Evolutionary conservation across 345 rosid genomes (phyloP).

Genomic region (Clausena lansium): DNA sequence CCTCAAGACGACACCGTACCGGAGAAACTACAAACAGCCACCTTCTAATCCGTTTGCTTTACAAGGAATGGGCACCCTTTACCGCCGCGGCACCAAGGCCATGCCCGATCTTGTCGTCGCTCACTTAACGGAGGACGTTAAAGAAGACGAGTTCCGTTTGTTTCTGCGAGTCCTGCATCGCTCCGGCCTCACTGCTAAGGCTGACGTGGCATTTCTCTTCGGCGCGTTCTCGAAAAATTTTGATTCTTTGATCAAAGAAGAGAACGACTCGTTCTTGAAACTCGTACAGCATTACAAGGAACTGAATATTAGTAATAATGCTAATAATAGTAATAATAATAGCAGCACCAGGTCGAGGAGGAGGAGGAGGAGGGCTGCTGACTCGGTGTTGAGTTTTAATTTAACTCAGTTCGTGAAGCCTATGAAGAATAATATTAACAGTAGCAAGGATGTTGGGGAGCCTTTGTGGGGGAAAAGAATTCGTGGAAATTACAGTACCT

Average conservation of each 20-base stretch:
- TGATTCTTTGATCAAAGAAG: conserved; percentile 44
- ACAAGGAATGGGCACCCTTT: conserved; percentile 67
- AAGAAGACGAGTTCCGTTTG: conserved; percentile 50
- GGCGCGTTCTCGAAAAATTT: conserved; percentile 44
- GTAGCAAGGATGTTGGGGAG: conserved; percentile 37
- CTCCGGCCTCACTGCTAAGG: conserved; percentile 61
- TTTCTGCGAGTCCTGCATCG: conserved; percentile 62
- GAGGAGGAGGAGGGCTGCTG: neutral
- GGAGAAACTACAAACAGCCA: neutral
- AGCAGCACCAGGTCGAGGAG: conserved; percentile 22
- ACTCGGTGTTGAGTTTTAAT: conserved; percentile 42
- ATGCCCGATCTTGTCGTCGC: conserved; percentile 59
- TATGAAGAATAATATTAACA: conserved; percentile 19
- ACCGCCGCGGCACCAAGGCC: conserved; percentile 53
- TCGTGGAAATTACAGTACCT: conserved; percentile 24
- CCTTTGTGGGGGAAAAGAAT: conserved; percentile 81
- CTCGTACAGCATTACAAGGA: conserved; percentile 38
- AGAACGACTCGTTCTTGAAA: conserved; percentile 62
- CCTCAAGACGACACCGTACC: conserved; percentile 4
- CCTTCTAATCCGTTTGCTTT: conserved; percentile 35
- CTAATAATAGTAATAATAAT: too few species aligned
- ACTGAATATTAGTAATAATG: neutral
- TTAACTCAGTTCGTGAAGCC: conserved; percentile 40
- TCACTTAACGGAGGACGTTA: conserved; percentile 56
- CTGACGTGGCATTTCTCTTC: conserved; percentile 63